A percentile compares a stretch with the other conserved stretches of the same genome.
These are phyloP conservation scores for Rosa multiflora DNA, from an alignment of 306 rosid genomes.

Conservation along the genomic window DNA sequence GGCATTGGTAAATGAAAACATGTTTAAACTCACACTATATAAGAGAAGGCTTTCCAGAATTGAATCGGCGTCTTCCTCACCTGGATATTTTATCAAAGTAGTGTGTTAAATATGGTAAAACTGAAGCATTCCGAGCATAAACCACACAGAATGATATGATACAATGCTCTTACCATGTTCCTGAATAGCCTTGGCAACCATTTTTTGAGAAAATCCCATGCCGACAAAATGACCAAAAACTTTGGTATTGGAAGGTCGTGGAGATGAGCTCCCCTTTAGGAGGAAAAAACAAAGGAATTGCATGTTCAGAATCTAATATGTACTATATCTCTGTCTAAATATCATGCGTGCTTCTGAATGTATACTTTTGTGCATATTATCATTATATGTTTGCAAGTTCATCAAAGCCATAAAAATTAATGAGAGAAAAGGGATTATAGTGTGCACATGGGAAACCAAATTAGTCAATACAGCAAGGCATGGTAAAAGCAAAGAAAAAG, in stretches of 20 bases:
- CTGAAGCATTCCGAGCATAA: conserved; percentile 18
- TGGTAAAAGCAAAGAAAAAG: not conserved
- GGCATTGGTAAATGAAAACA: conserved; percentile 17
- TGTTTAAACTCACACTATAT: conserved; percentile 58
- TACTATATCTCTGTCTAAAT: not conserved
- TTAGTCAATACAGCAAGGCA: not conserved
- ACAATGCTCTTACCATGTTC: conserved; percentile 62
- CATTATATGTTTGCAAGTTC: not conserved
- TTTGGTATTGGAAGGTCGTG: conserved; percentile 68
- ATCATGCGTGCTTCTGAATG: not conserved
- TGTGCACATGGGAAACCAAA: not conserved
- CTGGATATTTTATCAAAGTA: conserved; percentile 49
- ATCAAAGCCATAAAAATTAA: not conserved
- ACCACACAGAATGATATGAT: conserved; percentile 20
- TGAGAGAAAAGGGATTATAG: not conserved
- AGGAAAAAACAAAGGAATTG: conserved; percentile 21
- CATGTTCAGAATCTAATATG: conserved; percentile 27
- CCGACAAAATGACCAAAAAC: conserved; percentile 55
- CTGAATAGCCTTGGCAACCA: conserved; percentile 73
- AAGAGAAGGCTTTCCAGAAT: conserved; percentile 79
- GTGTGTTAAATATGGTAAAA: conserved; percentile 12
- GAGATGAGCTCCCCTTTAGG: conserved; percentile 60
- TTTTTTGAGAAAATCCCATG: conserved; percentile 75
- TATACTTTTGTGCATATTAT: not conserved
- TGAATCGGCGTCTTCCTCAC: conserved; percentile 67